Evolutionary conservation across 805 yeast genomes (phyloP), one percentile per base, ranked within the genome.

Genomic region (Ogataea dorogensis): DNA sequence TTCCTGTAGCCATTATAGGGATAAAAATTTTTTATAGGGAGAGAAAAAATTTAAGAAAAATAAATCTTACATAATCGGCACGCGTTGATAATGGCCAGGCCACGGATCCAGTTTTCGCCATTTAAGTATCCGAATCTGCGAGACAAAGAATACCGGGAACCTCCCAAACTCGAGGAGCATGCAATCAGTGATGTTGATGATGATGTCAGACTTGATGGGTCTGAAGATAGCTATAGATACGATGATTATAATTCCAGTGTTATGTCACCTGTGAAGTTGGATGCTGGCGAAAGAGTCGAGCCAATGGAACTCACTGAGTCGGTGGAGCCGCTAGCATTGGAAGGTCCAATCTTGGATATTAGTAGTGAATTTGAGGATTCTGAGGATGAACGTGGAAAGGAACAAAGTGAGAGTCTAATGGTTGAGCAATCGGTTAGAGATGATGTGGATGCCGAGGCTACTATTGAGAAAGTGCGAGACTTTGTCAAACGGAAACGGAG

Each of bases 1-100:
- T 91, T 38, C 77, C 89, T 18, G 88, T 82, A 58, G 97, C 98
- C 98, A 91, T 91, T 24, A 13, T 24, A 20, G 24, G 34, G 24
- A n/a, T 24, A 25, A 25, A 25, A 20, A 12, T 23, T 15, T 11
- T 23, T 22, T 10, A 23, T 14, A 24, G 21, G 28, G 24, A 24
- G 16, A 36, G 37, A 34, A 37, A 26, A 34, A 23, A 22, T 29
- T 30, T 24, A 20, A 30, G 31, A 30, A 29, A 25, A 24, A 23
- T 7, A 17, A 22, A 23, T 25, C 21, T 29, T 30, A 36, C 40
- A 25, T 36, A 36, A 36, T 24, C 35, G 12, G 19, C 24, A 17
- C 38, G 33, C 23, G 28, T 28, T 24, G 30, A 27, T 27, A 28
- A 29, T 48, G 52, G 47, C 40, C 21, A 37, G 52, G 33, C 52